Base-by-base conservation (phyloP, 257 asterid genomes). In the Leptodermis oblonga region DNA sequence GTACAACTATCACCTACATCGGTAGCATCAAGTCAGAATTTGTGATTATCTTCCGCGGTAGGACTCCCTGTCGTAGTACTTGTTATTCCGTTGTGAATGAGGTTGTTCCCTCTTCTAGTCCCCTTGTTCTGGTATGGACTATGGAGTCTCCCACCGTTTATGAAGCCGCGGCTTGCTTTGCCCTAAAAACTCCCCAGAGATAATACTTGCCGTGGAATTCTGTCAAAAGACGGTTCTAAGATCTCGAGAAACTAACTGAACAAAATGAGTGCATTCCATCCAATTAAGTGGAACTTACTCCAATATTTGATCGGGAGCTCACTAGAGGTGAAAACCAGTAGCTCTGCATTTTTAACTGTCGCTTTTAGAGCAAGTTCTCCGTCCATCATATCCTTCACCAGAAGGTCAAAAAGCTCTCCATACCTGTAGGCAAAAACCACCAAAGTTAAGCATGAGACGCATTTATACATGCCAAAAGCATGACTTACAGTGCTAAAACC, bases 121-220 rank as follows among this genome's bases (percentile, higher is more conserved):
- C 45, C 45, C 9, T n/a, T n/a, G n/a, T n/a, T n/a, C n/a, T n/a
- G n/a, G 45, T 39, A 34, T 34, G 39, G 6, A 6, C 22, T 49
- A 46, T 49, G 56, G 13, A 37, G 48, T 63, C 22, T 26, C 8
- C 58, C 22, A n/a, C 55, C 7, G 55, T 22, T 33, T 68, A 42
- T 22, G 77, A 58, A 18, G 71, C 42, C 53, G 53, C 1, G 28
- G 36, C 34, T 46, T 69, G 84, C 74, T 80, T 83, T 48, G 73
- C 81, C 70, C 85, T 80, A 71, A 92, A 92, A 61, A 89, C 96
- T 1, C 96, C 98, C 98, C 96, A 92, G 25, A 92, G 81, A 69
- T 83, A 92, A 67, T 79, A 79, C 68, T 86, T 83, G 12, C 83
- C 80, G 56, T 75, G 80, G 62, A 84, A 92, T 78, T 81, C 95